These are phyloP conservation scores for Penicillium egyptiacum DNA, from an alignment of 495 filamentous ascomycete species.

Conservation along the genomic window DNA sequence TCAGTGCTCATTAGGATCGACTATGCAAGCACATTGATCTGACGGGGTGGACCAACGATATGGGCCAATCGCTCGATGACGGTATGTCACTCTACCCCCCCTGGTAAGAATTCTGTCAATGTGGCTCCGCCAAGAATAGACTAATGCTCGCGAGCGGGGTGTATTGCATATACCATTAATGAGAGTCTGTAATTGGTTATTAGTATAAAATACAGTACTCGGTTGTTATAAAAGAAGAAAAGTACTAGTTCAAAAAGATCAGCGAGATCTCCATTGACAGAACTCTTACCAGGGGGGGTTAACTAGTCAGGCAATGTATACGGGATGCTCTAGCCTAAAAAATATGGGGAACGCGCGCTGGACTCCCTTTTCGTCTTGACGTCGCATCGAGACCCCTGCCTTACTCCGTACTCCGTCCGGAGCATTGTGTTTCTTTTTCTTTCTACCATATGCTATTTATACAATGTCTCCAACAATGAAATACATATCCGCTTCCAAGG, in stretches of 20 bases:
- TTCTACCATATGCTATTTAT: not conserved
- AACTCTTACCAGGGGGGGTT: too few relatives aligned
- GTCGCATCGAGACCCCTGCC: not conserved
- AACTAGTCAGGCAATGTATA: conserved; percentile 5
- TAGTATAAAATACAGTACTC: too few relatives aligned
- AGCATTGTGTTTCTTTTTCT: not conserved
- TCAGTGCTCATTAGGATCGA: conserved; percentile 1
- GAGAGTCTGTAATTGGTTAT: too few relatives aligned
- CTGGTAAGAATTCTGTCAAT: too few relatives aligned
- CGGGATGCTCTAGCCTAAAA: conserved; percentile 4
- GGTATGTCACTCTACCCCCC: conserved; percentile 1
- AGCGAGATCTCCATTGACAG: too few relatives aligned
- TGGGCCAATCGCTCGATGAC: conserved; percentile 4
- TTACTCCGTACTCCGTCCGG: not conserved
- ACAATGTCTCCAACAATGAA: not conserved
- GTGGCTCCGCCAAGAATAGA: too few relatives aligned
- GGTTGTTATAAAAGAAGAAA: too few relatives aligned
- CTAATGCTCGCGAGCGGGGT: too few relatives aligned
- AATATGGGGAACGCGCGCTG: conserved; percentile 5
- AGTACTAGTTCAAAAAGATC: too few relatives aligned
- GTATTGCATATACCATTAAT: too few relatives aligned
- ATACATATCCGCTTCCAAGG: not conserved
- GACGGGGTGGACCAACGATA: conserved; percentile 1
- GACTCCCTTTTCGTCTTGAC: not conserved
- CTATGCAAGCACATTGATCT: conserved; percentile 8